A percentile compares a stretch with the other conserved stretches of the same genome.
phyloP scores from a whole-genome alignment of 331 rosid species.

The Quercus tomentella region DNA sequence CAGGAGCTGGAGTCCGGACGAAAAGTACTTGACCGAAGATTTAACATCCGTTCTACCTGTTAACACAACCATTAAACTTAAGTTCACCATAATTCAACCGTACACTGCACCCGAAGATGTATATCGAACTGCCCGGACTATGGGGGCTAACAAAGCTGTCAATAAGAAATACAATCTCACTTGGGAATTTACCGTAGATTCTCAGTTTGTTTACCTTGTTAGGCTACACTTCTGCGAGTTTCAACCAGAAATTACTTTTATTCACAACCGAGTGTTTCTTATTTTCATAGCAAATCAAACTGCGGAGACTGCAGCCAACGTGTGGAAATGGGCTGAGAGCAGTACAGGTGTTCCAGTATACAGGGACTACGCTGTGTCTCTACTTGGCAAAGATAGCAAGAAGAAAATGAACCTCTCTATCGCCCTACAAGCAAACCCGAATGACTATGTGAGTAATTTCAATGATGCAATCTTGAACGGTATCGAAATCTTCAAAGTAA shows the following conservation, averaged over 20 bases:
- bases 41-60: no score
- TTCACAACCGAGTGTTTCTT: no score
- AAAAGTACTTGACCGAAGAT: no score
- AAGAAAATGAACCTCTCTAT: not conserved
- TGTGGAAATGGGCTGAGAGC: constrained; percentile 8
- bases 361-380: not conserved
- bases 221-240: no score
- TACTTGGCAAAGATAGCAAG: not conserved
- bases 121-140: no score
- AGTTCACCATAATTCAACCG: rapidly evolving
- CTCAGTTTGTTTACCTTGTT: rapidly evolving
- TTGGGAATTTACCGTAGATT: no score
- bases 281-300: not conserved
- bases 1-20: no score
- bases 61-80: no score
- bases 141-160: rapidly evolving
- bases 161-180: no score
- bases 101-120: no score
- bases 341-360: not conserved
- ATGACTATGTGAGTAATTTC: rapidly evolving
- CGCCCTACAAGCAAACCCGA: constrained; percentile 25
- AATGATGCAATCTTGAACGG: constrained; percentile 48
- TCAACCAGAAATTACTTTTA: no score
- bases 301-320: not conserved
- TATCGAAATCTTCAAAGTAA: constrained; percentile 17